These are phyloP conservation scores for Boletus pseudopeckii DNA, from an alignment of 768 basidiomycete genomes.

Conservation along the genomic window DNA sequence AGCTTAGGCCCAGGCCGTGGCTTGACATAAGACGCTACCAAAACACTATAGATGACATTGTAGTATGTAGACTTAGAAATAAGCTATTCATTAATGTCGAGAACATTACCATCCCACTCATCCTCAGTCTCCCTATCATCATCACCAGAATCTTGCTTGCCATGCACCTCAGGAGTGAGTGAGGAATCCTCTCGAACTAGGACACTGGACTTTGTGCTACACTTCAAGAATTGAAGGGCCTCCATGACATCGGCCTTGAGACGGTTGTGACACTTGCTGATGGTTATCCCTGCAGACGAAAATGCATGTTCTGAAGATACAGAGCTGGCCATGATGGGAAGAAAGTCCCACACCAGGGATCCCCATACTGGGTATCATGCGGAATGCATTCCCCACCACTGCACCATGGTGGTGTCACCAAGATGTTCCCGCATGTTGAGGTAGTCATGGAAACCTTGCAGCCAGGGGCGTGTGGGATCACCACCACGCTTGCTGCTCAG, in stretches of 20 bases:
- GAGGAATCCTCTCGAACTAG: background rate
- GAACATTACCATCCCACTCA: background rate
- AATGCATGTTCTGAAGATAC: background rate
- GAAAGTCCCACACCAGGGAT: background rate
- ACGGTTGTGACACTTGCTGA: constrained; percentile 1
- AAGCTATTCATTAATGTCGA: background rate
- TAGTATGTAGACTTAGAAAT: background rate
- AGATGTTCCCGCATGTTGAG: constrained; percentile 1
- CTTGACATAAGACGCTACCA: background rate
- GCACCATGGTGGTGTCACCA: background rate
- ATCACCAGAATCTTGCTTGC: background rate
- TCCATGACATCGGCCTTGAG: constrained; percentile 4
- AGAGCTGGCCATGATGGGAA: constrained; percentile 7
- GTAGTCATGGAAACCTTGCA: constrained; percentile 7
- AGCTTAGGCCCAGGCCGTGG: background rate
- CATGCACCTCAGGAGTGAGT: background rate
- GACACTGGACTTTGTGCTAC: background rate
- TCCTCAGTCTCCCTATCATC: background rate
- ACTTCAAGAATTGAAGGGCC: constrained; percentile 4
- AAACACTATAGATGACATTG: background rate
- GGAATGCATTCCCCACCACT: constrained; percentile 5
- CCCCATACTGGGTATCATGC: background rate
- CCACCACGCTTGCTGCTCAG: background rate
- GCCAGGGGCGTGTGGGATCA: constrained; percentile 1
- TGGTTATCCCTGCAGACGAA: constrained; percentile 6